Percentiles rank a stretch among this genome's conserved stretches.
These are phyloP conservation scores for Ulmus americana DNA, from an alignment of 331 rosid genomes.

Conservation along the genomic window DNA sequence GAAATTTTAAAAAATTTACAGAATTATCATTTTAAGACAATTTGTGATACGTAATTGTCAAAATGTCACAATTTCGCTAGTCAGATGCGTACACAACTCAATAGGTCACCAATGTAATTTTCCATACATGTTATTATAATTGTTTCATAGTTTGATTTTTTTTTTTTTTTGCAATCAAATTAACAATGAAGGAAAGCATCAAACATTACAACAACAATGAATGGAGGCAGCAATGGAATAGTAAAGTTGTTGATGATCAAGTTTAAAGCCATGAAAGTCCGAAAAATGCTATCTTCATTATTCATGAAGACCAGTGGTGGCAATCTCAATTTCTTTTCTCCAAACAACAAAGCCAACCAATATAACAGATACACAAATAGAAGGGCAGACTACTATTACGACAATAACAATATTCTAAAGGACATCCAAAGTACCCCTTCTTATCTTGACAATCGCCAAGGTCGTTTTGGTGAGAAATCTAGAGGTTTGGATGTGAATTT, in stretches of 20 bases:
- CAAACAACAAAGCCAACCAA: slow-evolving; percentile 9
- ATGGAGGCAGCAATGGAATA: slow-evolving; percentile 22
- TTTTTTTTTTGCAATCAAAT: neutral
- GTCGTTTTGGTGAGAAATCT: slow-evolving; percentile 11
- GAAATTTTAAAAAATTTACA: too few species aligned
- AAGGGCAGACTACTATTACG: slow-evolving; percentile 6
- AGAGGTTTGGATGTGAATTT: slow-evolving; percentile 37
- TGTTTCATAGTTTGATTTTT: too few species aligned
- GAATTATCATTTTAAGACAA: too few species aligned
- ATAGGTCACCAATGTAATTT: too few species aligned
- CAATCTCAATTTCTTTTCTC: slow-evolving; percentile 5
- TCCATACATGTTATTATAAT: too few species aligned
- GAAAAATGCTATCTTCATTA: slow-evolving; percentile 31
- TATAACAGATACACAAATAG: neutral
- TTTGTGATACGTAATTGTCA: too few species aligned
- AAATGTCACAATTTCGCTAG: too few species aligned
- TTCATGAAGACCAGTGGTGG: slow-evolving; percentile 25
- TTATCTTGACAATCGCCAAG: neutral
- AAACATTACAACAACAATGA: slow-evolving; percentile 16
- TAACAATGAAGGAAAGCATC: slow-evolving; percentile 21
- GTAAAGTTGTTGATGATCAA: slow-evolving; percentile 41
- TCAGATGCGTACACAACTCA: too few species aligned
- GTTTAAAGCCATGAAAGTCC: slow-evolving; percentile 33
- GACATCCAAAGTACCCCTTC: slow-evolving; percentile 6
- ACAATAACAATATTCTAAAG: neutral